Percentiles rank a stretch among this genome's conserved stretches.
These are phyloP conservation scores for Vicia sativa DNA, from an alignment of 306 rosid species.

Conservation along the genomic window DNA sequence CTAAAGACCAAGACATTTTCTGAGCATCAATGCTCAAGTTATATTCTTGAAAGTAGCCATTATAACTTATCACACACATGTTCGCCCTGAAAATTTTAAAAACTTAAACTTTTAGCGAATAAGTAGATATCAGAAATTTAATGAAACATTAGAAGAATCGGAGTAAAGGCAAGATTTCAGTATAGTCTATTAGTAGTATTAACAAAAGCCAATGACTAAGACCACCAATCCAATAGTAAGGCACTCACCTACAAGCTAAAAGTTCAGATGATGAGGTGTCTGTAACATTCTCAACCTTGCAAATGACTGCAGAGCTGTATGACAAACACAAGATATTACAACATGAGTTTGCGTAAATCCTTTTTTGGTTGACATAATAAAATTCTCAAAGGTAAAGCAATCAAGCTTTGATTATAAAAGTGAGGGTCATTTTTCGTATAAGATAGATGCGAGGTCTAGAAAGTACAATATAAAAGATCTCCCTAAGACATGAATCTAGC, in stretches of 20 bases:
- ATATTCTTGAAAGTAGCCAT: constrained; percentile 83
- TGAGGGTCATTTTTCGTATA: neutral
- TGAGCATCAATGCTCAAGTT: constrained; percentile 58
- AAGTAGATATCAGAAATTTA: neutral
- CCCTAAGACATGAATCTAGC: constrained; percentile 8
- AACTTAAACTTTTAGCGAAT: constrained; percentile 30
- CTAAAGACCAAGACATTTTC: constrained; percentile 67
- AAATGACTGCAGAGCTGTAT: constrained; percentile 76
- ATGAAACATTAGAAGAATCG: neutral
- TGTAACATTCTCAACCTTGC: constrained; percentile 68
- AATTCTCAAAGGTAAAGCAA: constrained; percentile 4
- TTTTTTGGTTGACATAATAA: neutral
- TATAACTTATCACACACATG: constrained; percentile 63
- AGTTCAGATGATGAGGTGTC: constrained; percentile 66
- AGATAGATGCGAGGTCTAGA: constrained; percentile 17
- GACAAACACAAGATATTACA: constrained; percentile 33
- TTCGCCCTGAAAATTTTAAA: constrained; percentile 64
- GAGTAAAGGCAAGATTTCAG: neutral
- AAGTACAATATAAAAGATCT: neutral
- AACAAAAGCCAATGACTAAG: constrained; percentile 1
- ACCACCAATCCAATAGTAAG: neutral
- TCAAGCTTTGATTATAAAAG: constrained; percentile 1
- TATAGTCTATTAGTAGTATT: neutral
- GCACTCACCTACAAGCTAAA: constrained; percentile 74
- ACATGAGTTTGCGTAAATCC: constrained; percentile 1